A percentile compares a stretch with the other conserved stretches of the same genome.
Conservation (phyloP, 768 basidiomycete species). For the Dendrothele bispora region DNA sequence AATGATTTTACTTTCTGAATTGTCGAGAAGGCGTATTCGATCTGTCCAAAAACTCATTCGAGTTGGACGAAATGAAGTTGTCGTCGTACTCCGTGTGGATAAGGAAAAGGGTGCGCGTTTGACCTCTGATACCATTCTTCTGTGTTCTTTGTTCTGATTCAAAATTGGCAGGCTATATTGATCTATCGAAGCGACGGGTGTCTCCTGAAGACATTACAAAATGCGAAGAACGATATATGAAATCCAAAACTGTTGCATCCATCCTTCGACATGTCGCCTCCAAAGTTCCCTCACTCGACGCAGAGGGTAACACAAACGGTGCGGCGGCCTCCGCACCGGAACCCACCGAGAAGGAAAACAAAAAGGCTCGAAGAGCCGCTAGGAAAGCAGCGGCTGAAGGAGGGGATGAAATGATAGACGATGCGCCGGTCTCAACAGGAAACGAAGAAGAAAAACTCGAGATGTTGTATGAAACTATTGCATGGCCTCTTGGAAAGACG, state of each 20-base stretch:
- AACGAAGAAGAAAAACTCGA: constrained; percentile 81
- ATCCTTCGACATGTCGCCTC: constrained; percentile 91
- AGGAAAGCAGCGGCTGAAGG: constrained; percentile 46
- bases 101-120: constrained; percentile 87
- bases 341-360: constrained; percentile 46
- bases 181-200: constrained; percentile 96
- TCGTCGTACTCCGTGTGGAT: constrained; percentile 96
- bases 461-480: constrained; percentile 84
- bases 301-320: constrained; percentile 29
- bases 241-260: constrained; percentile 93
- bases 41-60: constrained; percentile 98
- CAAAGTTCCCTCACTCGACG: constrained; percentile 57
- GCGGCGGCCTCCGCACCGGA: constrained; percentile 21
- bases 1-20: constrained; percentile 98
- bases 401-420: constrained; percentile 43
- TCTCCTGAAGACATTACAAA: constrained; percentile 98
- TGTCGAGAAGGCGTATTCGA: constrained; percentile 92
- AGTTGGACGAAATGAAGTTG: constrained; percentile 97
- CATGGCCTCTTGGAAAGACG: constrained; percentile 89
- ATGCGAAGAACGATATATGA: constrained; percentile 98
- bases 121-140: not conserved
- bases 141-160: constrained; percentile 2
- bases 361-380: constrained; percentile 43
- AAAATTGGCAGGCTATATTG: constrained; percentile 84
- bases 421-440: constrained; percentile 26